Evolutionary conservation across 2,329 filamentous ascomycete species (phyloP).

Genomic region (Fusarium newnesense): DNA sequence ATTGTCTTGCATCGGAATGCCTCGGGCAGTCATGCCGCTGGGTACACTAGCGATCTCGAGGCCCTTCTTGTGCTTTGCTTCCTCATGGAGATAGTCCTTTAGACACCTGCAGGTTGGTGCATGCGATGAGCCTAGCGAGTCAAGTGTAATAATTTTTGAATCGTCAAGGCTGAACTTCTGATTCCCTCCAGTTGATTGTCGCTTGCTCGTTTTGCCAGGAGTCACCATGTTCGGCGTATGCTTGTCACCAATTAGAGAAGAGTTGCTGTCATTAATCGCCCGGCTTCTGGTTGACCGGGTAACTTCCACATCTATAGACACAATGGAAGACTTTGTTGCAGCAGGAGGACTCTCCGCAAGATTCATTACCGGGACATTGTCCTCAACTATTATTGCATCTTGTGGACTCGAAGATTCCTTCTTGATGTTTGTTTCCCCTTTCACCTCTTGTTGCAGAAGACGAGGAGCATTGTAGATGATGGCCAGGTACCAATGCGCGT

Average conservation of each 20-base stretch:
- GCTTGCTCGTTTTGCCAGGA: constrained; percentile 19
- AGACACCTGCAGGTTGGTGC: constrained; percentile 72
- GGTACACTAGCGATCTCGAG: constrained; percentile 52
- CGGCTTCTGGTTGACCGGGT: constrained; percentile 11
- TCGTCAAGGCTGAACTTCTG: constrained; percentile 56
- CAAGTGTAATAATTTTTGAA: constrained; percentile 84
- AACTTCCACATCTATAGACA: constrained; percentile 39
- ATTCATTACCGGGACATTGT: constrained; percentile 8
- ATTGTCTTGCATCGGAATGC: constrained; percentile 84
- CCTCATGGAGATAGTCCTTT: constrained; percentile 79
- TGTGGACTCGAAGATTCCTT: constrained; percentile 8
- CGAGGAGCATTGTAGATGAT: constrained; percentile 90
- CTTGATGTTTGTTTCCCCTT: background rate
- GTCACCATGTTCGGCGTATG: background rate
- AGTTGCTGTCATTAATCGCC: background rate
- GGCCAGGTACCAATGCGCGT: constrained; percentile 90
- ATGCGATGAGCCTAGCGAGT: constrained; percentile 79
- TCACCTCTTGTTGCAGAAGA: constrained; percentile 54
- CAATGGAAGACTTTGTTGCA: constrained; percentile 36
- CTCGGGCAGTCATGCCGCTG: constrained; percentile 73
- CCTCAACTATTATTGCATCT: constrained; percentile 29
- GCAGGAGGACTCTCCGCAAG: constrained; percentile 27
- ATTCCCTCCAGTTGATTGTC: constrained; percentile 23
- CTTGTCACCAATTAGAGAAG: constrained; percentile 2
- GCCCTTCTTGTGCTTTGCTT: constrained; percentile 72